Evolutionary conservation across 2,329 filamentous ascomycete species (phyloP), one percentile per base, ranked within the genome.

Genomic region (Penicillium sp.): DNA sequence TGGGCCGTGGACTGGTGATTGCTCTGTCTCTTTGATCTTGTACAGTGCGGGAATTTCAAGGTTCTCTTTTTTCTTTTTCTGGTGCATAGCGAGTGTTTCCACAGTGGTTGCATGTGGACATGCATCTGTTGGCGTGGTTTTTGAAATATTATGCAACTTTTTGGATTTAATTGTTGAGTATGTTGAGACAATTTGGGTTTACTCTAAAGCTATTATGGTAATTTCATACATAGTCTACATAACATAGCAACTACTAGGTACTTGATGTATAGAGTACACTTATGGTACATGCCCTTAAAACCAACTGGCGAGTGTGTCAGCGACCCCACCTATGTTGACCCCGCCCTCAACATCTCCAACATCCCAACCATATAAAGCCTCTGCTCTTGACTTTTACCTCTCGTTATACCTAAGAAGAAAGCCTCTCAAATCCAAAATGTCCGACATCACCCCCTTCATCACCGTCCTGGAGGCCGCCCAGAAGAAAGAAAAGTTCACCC

Each of bases 1-100:
- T 96, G 94, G 90, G 91, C 92, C 1, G 92, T 89, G 38, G 92
- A 97, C 71, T 97, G 89, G 88, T 96, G 64, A 69, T 50, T 32
- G 18, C 8, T 42, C 39, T 54, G 8, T 43, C 35, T 51, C 29
- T 13, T 35, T n/a, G 4, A 35, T 11, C 11, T 16, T 54, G 47
- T 52, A 45, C 14, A 39, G 52, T 38, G 10, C 11, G 5, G 7
- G 11, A 9, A 34, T 32, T 34, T 20, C 2, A 10, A 32, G 2
- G 11, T 34, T 34, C 10, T 32, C 31, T 18, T 48, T 6, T 34
- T 18, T 52, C 42, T 48, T 9, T 29, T 38, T 46, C 31, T 39
- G 60, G 48, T 59, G 59, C 62, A 63, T 64, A 56, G 61, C 59
- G 55, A 61, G 57, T 57, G 49, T 35, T 54, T 45, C 11, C 18